Evolutionary conservation across 306 rosid genomes (phyloP), one percentile per base, ranked within the genome.

Genomic region (Dicorynia guianensis): DNA sequence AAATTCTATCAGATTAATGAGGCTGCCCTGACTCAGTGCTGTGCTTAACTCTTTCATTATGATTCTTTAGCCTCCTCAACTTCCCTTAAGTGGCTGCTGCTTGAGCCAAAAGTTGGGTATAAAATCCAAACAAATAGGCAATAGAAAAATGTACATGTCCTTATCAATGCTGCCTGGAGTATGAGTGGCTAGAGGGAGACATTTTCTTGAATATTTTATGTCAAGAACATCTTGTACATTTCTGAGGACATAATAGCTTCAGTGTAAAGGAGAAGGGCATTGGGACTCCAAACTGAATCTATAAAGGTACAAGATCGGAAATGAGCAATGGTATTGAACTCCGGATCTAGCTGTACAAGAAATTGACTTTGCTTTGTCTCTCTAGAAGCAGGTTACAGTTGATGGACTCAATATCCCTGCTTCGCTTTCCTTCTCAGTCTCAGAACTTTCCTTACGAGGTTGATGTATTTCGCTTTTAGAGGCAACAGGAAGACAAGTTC

Each of bases 1-100:
- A 92, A 89, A 63, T 92, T 80, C 83, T 96, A 10, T 92, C 99
- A 14, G 99, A 96, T 81, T 96, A 85, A 84, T 76, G 63, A 33
- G 71, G 79, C 78, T 35, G 52, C 43, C 19, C 12, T 33, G 38
- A 59, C 75, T 46, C 63, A 13, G 82, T 49, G 76, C 56, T 63
- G 57, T 76, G 71, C 61, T 44, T 56, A 71, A 53, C 71, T 66
- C 73, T 54, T 46, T 63, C 59, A 3, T 38, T 55, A 66, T 82
- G 71, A 56, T 71, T 71, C 63, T 17, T 60, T 60, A 65, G 63
- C 67, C 76, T 39, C 73, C 38, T 35, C 62, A 33, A 10, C 5
- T 20, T 43, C 64, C 65, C 72, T 53, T 62, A 34, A 62, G 76
- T 71, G 39, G 58, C 60, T 69, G 66, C 69, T 43, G 77, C 84